Evolutionary conservation across 169 alveolate species (phyloP), one percentile per base, ranked within the genome.

Genomic region (Plasmodium berghei): DNA sequence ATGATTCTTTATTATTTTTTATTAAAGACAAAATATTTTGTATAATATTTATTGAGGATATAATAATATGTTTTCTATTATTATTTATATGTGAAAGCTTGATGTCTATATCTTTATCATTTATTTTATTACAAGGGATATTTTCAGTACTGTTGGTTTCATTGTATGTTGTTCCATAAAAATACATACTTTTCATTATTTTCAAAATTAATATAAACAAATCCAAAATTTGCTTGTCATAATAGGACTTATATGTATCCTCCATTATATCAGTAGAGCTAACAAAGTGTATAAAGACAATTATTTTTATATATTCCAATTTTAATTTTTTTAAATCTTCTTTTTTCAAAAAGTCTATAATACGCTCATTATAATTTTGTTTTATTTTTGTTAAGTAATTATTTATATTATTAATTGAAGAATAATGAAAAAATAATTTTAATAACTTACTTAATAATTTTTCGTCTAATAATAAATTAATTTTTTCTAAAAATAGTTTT

Each of bases 271-370:
- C 91, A 56, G 63, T 66, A 16, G 74, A n/a, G 49, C 59, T 59
- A 63, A 86, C 28, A 66, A 46, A 59, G 54, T 86, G 75, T 22
- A 86, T 71, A 54, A 71, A 86, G 16, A 86, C 67, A 52, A 86
- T 86, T 18, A 86, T 73, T 64, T 86, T 70, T 46, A 86, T 66
- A 46, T 86, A 86, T 70, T 70, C 61, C 45, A 86, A 9, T 70
- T 86, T 86, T n/a, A 86, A 24, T 52, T 55, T 71, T 26, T 40
- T 46, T 72, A 86, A 58, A 40, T 86, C 71, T 8, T 59, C 62
- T 18, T 46, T 59, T 16, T 56, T 26, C 22, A 86, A 22, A 24
- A 86, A 59, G 18, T 26, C 61, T 16, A 16, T 10, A 16, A 71
- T 34, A 18, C 61, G 20, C n/a, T 72, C 71, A 26, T 86, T 45